Evolutionary conservation across 371 early-diverging fungal species (phyloP), one percentile per base, ranked within the genome.

Genomic region (Apophysomyces elegans): DNA sequence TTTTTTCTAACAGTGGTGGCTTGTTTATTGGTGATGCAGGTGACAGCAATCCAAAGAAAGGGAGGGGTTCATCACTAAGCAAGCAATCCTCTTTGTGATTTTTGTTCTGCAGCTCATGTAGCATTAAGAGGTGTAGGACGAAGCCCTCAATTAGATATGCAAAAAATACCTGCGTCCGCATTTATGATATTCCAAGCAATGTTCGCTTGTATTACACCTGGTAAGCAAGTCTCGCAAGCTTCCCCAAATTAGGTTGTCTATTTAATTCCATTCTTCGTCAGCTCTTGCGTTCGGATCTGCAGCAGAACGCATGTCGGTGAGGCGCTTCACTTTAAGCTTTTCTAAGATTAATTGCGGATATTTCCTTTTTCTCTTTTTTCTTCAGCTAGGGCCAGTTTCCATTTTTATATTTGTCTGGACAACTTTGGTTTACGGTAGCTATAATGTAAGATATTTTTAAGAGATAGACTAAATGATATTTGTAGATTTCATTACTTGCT

Each of bases 381-480:
- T 62, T 43, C 63, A 73, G 73, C 72, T 94, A 57, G 74, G 91
- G 61, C 95, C 95, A 11, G 76, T 90, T 11, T 86, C 91, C 54
- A 67, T 93, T 32, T 95, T 92, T 79, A 72, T 93, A 47, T 91
- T 95, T 72, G 64, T 93, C 45, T 95, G 95, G 95, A 83, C 92
- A 14, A 94, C 95, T 0, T 57, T 92, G 8, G 92, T 94, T 21
- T 95, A 95, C 70, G 78, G 72, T 72, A 68, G 32, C 1, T 1
- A 26, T 26, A 26, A 26, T 26, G 32, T 26, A 26, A 26, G 32
- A 2, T 26, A 35, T 6, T 26, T 58, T 5, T 38, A 14, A 45
- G 12, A 46, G 7, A 14, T 12, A 43, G 9, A 39, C 26, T 14
- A 6, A 39, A 60, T 56, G 5, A 0, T 56, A 14, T 43, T 61